These are phyloP conservation scores for Gossypium rotundifolium DNA, from an alignment of 345 rosid genomes.

Conservation along the genomic window DNA sequence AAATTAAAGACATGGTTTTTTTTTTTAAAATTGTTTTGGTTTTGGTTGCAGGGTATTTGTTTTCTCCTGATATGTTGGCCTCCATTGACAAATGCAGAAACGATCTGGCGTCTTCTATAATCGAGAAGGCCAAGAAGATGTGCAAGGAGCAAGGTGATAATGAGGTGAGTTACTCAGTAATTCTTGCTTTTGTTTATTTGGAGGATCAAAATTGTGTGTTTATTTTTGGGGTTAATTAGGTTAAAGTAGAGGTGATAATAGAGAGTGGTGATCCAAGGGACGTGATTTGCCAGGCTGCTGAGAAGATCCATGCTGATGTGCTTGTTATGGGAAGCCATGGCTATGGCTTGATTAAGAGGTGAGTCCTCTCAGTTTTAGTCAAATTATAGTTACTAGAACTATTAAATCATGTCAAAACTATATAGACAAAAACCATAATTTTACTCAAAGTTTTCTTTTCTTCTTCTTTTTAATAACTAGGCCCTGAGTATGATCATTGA, in stretches of 20 bases:
- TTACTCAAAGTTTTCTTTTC: too few relatives aligned
- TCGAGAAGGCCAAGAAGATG: conserved; percentile 41
- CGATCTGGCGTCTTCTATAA: conserved; percentile 36
- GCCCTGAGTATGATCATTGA: too few relatives aligned
- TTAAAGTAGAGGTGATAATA: conserved; percentile 40
- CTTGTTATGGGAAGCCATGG: conserved; percentile 66
- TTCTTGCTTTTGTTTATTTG: neutral
- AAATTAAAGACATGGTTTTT: neutral
- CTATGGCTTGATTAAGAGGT: conserved; percentile 55
- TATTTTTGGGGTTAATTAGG: conserved; percentile 16
- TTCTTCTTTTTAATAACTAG: too few relatives aligned
- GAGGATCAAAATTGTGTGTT: neutral
- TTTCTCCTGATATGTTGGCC: conserved; percentile 44
- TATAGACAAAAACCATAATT: too few relatives aligned
- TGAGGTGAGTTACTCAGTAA: conserved; percentile 18
- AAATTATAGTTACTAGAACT: neutral
- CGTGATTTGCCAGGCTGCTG: conserved; percentile 48
- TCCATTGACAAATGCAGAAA: conserved; percentile 40
- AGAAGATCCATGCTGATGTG: conserved; percentile 37
- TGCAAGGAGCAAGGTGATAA: conserved; percentile 26
- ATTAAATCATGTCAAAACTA: too few relatives aligned
- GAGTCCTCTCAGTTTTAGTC: neutral
- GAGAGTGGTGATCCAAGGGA: conserved; percentile 56
- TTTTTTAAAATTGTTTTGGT: neutral
- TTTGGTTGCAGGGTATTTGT: conserved; percentile 41